phyloP scores from a whole-genome alignment of 169 alveolate species.

The Eimeria sp. region DNA sequence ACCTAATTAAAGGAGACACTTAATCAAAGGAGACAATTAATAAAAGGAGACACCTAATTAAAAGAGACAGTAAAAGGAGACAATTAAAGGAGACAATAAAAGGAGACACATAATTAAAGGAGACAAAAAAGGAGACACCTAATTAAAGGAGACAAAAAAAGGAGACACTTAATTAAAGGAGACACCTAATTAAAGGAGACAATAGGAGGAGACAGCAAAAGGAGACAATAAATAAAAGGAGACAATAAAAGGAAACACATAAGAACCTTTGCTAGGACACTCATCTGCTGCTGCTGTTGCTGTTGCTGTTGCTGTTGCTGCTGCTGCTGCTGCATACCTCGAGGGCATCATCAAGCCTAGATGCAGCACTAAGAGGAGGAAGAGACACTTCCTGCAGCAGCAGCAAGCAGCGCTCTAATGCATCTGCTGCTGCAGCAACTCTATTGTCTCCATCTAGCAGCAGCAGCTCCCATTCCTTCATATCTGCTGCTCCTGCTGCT shows the following conservation, averaged over 20 bases:
- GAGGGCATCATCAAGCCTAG: conserved; percentile 11
- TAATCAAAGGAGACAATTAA: background rate
- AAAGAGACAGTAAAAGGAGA: background rate
- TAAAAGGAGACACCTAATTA: too few relatives aligned
- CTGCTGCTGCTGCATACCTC: conserved; percentile 32
- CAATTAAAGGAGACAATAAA: background rate
- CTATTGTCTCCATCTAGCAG: conserved; percentile 30
- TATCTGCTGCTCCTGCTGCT: background rate
- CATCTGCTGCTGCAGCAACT: conserved; percentile 52
- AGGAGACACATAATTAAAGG: background rate
- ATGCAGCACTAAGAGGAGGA: conserved; percentile 46
- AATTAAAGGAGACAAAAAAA: background rate
- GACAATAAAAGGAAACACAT: background rate
- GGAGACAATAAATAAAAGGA: background rate
- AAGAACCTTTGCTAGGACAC: background rate
- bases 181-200: background rate
- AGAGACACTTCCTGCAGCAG: conserved; percentile 60
- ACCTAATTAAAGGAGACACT: background rate
- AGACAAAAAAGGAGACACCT: background rate
- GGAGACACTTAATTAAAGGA: background rate
- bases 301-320: conserved; percentile 2
- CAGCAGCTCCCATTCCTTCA: background rate
- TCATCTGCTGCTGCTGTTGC: background rate
- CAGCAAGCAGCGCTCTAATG: conserved; percentile 33
- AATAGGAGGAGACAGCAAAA: background rate